A percentile compares a stretch with the other conserved stretches of the same genome.
phyloP scores from a whole-genome alignment of 2,329 filamentous ascomycete species.

The Ascocoryne sarcoides region DNA sequence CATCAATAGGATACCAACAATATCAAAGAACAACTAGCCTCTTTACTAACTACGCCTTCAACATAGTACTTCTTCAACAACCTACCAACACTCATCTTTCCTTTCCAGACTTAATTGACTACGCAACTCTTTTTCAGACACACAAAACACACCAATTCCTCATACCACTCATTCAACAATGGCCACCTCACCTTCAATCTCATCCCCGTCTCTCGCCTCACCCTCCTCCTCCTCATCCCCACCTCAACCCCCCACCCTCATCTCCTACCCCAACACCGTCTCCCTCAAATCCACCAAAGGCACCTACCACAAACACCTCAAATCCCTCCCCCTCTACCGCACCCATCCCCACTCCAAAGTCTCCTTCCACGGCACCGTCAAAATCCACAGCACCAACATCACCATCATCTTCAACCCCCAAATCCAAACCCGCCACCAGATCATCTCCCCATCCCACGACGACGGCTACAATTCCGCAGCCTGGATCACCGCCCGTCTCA shows the following conservation, averaged over 20 bases:
- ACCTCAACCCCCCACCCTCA: neutral
- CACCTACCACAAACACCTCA: neutral
- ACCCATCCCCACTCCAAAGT: neutral
- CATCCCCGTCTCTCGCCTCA: too few species aligned
- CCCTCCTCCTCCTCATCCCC: too few species aligned
- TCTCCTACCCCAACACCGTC: neutral
- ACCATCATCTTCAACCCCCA: neutral
- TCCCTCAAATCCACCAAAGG: neutral
- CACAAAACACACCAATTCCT: too few species aligned
- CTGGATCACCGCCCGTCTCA: neutral
- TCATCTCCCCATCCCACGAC: neutral
- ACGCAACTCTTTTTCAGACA: too few species aligned
- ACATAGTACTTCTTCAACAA: too few species aligned
- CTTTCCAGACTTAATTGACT: too few species aligned
- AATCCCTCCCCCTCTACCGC: neutral
- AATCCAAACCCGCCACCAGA: neutral
- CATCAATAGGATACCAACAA: too few species aligned
- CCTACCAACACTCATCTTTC: too few species aligned
- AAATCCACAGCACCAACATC: neutral
- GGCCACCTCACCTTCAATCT: too few species aligned
- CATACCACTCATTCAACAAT: too few species aligned
- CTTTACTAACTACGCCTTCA: too few species aligned
- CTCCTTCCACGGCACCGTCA: neutral
- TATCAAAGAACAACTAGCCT: too few species aligned
- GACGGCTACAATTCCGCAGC: neutral